Evolutionary conservation across 352 stramenopile species (phyloP), one percentile per base, ranked within the genome.

Genomic region (Pythium dissimile): DNA sequence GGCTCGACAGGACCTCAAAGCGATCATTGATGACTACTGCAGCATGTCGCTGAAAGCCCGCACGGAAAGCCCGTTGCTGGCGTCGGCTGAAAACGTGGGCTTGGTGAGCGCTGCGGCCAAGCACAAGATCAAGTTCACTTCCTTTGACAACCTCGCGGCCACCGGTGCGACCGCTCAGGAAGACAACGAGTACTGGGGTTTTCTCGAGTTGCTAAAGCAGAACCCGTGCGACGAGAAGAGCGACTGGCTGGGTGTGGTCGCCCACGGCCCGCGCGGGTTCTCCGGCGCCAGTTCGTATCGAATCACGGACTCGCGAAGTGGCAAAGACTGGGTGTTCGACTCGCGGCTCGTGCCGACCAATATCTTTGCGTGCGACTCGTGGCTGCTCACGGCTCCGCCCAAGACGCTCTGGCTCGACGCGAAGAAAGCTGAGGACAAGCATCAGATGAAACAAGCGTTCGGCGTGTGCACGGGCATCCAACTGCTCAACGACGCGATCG

Each of bases 401-500:
- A 52, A 69, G 20, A 77, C 71, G 6, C 52, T 92, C 9, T 94
- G 84, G 84, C 76, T 73, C 12, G 51, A 80, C 21, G 78, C 78
- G 13, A 84, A 88, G 62, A 52, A 66, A 27, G 66, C 62, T 6
- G 56, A 66, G 16, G 71, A 92, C 48, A 49, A 63, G 23, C 63
- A 79, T 49, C 49, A 53, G 12, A 78, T 91, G 69, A 55, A 79
- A 42, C 67, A 89, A 41, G 81, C 69, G 15, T 94, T 89, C 34
- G 81, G 80, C 13, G 45, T 94, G n/a, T 94, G 81, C 59, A 94
- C 84, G 31, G 80, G 66, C 49, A 69, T 94, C 49, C 90, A 89
- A 56, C 46, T 85, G 24, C 67, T 88, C 20, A 94, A 94, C 50
- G 70, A 77, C 30, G 80, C 75, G 45, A 66, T 94, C n/a, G 59